phyloP scores from a whole-genome alignment of 2,329 filamentous ascomycete species.

The Cercospora beticola region DNA sequence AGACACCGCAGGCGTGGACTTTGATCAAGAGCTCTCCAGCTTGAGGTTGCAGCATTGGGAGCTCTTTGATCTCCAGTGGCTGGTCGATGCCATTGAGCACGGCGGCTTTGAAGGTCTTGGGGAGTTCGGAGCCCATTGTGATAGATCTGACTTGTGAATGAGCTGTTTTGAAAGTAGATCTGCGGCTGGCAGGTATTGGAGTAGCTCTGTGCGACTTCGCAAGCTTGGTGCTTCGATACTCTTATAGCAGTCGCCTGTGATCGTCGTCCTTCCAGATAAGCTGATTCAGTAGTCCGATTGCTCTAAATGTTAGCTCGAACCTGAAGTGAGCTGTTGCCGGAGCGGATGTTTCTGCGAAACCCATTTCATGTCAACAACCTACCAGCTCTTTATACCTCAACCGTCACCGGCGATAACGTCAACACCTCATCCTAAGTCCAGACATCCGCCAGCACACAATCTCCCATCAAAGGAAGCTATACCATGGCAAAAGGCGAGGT shows the following conservation, averaged over 20 bases:
- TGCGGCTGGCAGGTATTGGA: not conserved
- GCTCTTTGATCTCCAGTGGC: slow-evolving; percentile 59
- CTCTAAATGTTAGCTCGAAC: not conserved
- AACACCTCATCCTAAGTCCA: not conserved
- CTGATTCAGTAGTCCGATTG: not conserved
- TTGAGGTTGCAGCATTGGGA: slow-evolving; percentile 58
- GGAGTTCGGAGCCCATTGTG: slow-evolving; percentile 37
- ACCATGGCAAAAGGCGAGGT: not conserved
- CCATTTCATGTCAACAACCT: not conserved
- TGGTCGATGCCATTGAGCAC: slow-evolving; percentile 56
- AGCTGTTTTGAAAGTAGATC: not conserved
- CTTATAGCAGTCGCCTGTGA: not conserved
- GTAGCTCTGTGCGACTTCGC: not conserved
- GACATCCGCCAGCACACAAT: not conserved
- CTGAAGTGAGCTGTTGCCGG: not conserved
- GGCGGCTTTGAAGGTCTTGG: slow-evolving; percentile 67
- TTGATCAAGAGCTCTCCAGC: slow-evolving; percentile 66
- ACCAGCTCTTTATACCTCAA: not conserved
- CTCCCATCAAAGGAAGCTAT: not conserved
- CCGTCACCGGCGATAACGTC: not conserved
- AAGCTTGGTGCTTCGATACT: not conserved
- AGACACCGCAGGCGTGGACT: slow-evolving; percentile 70
- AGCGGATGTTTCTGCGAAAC: not conserved
- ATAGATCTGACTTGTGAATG: not conserved
- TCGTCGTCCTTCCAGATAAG: not conserved